These are phyloP conservation scores for Parafenestella ontariensis DNA, from an alignment of 2,329 filamentous ascomycete genomes.

Conservation along the genomic window DNA sequence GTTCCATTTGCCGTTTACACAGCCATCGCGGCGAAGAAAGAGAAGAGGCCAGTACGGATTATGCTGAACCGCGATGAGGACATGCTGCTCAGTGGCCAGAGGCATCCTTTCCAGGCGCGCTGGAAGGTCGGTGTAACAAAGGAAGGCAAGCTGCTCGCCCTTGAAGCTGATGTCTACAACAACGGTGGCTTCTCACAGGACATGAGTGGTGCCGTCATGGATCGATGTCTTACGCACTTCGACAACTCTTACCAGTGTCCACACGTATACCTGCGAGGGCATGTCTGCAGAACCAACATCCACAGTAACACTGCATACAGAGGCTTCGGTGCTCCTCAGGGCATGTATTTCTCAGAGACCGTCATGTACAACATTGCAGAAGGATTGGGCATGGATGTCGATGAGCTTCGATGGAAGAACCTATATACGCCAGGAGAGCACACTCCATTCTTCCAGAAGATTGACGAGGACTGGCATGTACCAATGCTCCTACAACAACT, in stretches of 20 bases:
- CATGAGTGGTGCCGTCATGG: conserved; percentile 77
- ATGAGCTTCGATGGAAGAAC: conserved; percentile 81
- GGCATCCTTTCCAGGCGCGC: conserved; percentile 85
- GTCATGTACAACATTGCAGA: conserved; percentile 91
- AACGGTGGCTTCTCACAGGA: conserved; percentile 83
- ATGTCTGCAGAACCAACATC: conserved; percentile 90
- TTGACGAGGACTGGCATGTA: conserved; percentile 87
- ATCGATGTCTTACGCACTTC: conserved; percentile 82
- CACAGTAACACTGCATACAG: conserved; percentile 97
- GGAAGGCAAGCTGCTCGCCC: conserved; percentile 87
- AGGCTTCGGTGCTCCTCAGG: conserved; percentile 93
- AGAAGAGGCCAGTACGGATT: conserved; percentile 79
- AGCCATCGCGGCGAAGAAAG: conserved; percentile 85
- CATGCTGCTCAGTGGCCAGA: conserved; percentile 86
- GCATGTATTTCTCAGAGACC: conserved; percentile 88
- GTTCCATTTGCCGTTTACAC: conserved; percentile 82
- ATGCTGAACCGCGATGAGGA: conserved; percentile 98
- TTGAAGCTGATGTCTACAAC: conserved; percentile 88
- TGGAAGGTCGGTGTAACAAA: conserved; percentile 95
- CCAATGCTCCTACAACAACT: conserved; percentile 91
- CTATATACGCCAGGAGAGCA: conserved; percentile 77
- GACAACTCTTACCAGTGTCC: conserved; percentile 90
- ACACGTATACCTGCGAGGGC: conserved; percentile 82
- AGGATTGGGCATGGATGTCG: conserved; percentile 80
- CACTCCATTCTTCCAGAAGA: conserved; percentile 88